Base-by-base conservation (phyloP, 306 rosid genomes). In the Clitoria ternatea region DNA sequence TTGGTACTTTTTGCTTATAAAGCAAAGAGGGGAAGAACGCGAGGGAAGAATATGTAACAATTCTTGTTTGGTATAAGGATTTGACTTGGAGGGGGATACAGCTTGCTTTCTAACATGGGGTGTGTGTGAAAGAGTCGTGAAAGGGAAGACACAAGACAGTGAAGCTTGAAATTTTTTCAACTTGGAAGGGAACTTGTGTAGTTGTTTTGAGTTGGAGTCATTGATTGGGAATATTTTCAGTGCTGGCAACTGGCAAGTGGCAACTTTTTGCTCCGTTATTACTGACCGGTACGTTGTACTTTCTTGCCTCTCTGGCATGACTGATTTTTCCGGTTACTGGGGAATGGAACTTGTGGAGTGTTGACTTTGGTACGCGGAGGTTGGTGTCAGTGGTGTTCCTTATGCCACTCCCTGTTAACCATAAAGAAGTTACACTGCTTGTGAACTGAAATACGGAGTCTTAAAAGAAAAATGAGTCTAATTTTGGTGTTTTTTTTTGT, bases 101-200 rank as follows among this genome's bases (percentile, higher is more conserved):
- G 59, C 79, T 77, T 35, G 72, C 59, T 56, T 62, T 62, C 53
- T 69, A 76, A 80, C 75, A 23, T 26, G 71, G 56, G 32, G 1
- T 24, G 14, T 10, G 78, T 5, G 14, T 10, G 78, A 2, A 11
- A 3, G 17, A 5, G 17, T 7, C 55, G 50, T 64, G 66, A 39
- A 55, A 56, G 74, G 65, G 47, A 61, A 66, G 87, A 42, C 72
- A 33, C 53, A 61, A 66, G 87, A 42, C 72, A 33, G 17, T 11
- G 39, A 27, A 40, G 37, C 29, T 65, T 37, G 49, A 30, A 75
- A 52, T 64, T 64, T 61, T 64, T 64, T 61, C 36, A 42, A 71
- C 42, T 22, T 54, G 42, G 61, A 24, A 43, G 14, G 2, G 36
- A 61, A 42, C 45, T 15, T 57, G n/a, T n/a, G n/a, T n/a, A n/a